These are phyloP conservation scores for Casuarina equisetifolia DNA, from an alignment of 306 rosid genomes.

Conservation along the genomic window DNA sequence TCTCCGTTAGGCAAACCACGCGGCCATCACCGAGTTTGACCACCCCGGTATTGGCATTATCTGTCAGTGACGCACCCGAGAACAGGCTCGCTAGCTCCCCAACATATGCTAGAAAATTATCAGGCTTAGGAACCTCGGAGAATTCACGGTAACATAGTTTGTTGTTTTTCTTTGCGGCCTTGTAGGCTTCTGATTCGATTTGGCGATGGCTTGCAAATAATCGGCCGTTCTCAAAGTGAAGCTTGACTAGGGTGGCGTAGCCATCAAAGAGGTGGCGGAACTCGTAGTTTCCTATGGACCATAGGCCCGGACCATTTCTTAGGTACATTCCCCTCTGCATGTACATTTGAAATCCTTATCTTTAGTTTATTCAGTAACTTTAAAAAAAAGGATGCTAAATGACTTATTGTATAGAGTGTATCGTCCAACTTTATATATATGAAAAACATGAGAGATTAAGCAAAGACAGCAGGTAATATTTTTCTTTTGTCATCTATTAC, in stretches of 20 bases:
- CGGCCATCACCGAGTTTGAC: conserved; percentile 80
- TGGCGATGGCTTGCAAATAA: conserved; percentile 76
- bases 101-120: conserved; percentile 59
- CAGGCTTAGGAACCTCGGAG: conserved; percentile 77
- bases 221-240: conserved; percentile 55
- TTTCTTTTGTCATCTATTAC: no score
- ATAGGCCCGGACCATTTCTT: conserved; percentile 90
- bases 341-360: conserved; percentile 3
- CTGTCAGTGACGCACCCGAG: conserved; percentile 79
- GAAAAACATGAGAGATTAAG: no score
- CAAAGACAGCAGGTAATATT: no score
- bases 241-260: conserved; percentile 76
- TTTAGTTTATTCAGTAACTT: neutral
- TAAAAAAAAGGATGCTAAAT: neutral
- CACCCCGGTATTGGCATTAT: conserved; percentile 89
- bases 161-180: conserved; percentile 66
- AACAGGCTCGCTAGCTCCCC: conserved; percentile 77
- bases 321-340: conserved; percentile 94
- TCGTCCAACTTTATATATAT: no score
- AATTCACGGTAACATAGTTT: conserved; percentile 87
- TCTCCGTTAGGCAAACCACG: conserved; percentile 88
- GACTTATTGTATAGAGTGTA: no score
- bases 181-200: conserved; percentile 71
- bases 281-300: conserved; percentile 82
- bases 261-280: conserved; percentile 96